Evolutionary conservation across 306 rosid genomes (phyloP), one percentile per base, ranked within the genome.

Genomic region (Medicago ruthenica): DNA sequence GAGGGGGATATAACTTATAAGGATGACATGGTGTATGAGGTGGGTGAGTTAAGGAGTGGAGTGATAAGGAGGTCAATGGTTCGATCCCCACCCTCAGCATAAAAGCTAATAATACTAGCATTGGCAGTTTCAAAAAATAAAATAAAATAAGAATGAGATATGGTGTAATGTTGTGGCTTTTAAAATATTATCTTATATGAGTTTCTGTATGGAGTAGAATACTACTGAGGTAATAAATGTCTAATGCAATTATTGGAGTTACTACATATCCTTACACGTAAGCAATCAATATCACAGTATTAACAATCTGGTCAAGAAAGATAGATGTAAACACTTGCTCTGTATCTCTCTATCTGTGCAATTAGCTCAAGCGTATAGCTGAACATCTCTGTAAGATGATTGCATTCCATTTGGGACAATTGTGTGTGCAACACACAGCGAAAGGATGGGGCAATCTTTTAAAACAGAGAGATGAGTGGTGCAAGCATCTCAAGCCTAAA

Each of bases 101-200:
- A 34, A 4, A 34, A 34, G 5, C 37, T 34, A 34, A 34, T 7
- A 34, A 34, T 34, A 34, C 37, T 34, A 34, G 7, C 37, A 34
- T 34, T 34, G 6, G 1, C 7, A 0, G 37, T 34, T 34, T 34
- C 37, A 34, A 31, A 31, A 31, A 31, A 31, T 4, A 34, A 27
- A 27, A 27, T 27, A 0, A 27, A 27, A 27, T 27, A 27, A 27
- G 31, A 27, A 27, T 27, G 31, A 3, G 65, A 44, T 40, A 67
- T 67, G 50, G 48, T 77, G 17, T 37, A 45, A 57, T 45, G 59
- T 64, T 55, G 20, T 57, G 75, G 31, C 50, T 65, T 76, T 71
- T 65, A 20, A 63, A 54, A 21, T 67, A 47, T 58, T 53, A 16
- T 21, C 57, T 44, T 21, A 68, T 9, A 66, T 59, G 34, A 36